phyloP scores from a whole-genome alignment of 2,329 filamentous ascomycete species.

The Epicoccum sorghinum region DNA sequence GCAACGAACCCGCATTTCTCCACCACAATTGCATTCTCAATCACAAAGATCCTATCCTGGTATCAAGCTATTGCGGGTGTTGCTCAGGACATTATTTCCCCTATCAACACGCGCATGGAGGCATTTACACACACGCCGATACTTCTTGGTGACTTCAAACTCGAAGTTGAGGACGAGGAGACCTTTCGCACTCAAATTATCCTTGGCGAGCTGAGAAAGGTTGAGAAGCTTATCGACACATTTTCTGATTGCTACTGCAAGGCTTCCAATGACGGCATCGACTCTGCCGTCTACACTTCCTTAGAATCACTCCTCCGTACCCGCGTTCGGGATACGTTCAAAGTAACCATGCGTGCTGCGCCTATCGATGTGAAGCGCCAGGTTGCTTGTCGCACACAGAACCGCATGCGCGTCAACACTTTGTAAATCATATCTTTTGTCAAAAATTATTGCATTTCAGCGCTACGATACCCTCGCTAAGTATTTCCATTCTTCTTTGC shows the following conservation, averaged over 20 bases:
- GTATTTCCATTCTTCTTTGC: background rate
- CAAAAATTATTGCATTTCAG: conserved; percentile 11
- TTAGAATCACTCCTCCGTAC: conserved; percentile 43
- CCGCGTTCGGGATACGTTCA: conserved; percentile 45
- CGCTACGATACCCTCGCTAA: conserved; percentile 15
- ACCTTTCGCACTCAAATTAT: conserved; percentile 41
- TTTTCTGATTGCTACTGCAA: conserved; percentile 46
- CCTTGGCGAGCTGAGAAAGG: conserved; percentile 41
- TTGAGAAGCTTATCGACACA: conserved; percentile 48
- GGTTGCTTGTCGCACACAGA: conserved; percentile 37
- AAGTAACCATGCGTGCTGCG: conserved; percentile 44
- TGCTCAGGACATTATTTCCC: conserved; percentile 22
- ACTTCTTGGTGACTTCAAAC: conserved; percentile 30
- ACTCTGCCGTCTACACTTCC: conserved; percentile 37
- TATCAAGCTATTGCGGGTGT: conserved; percentile 43
- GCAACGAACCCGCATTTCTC: conserved; percentile 46
- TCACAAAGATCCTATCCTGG: conserved; percentile 46
- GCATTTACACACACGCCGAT: conserved; percentile 35
- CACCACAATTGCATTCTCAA: conserved; percentile 43
- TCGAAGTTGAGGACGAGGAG: conserved; percentile 38
- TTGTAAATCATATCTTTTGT: conserved; percentile 22
- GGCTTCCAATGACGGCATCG: conserved; percentile 33
- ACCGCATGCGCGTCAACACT: conserved; percentile 38
- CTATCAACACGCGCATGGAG: conserved; percentile 36
- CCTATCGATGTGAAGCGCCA: conserved; percentile 45